phyloP scores from a whole-genome alignment of 176 grass and related monocot species.

The Ampelocalamus luodianensis region DNA sequence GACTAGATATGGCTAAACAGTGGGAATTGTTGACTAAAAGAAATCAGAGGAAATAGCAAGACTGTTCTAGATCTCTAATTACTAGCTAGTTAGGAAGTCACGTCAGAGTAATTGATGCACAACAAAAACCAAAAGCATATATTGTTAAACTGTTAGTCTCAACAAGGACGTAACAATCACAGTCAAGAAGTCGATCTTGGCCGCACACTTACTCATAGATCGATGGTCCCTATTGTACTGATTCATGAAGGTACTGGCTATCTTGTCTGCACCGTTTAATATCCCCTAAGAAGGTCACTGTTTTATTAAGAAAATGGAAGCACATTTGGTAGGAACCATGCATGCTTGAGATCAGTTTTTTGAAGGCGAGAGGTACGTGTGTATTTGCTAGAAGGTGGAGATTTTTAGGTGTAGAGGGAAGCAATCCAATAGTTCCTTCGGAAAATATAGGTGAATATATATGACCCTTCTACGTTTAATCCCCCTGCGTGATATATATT shows the following conservation, averaged over 20 bases:
- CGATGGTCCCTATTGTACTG: neutral
- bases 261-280: too few species aligned
- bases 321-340: neutral
- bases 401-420: too few species aligned
- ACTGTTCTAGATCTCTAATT: conserved; percentile 17
- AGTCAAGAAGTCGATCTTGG: neutral
- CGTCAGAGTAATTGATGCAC: conserved; percentile 10
- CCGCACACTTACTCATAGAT: neutral
- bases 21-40: neutral
- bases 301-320: neutral
- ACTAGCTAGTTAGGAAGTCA: conserved; percentile 32
- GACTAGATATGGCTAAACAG: neutral
- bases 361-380: too few species aligned
- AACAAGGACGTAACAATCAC: neutral
- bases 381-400: too few species aligned
- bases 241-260: neutral
- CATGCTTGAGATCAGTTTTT: neutral
- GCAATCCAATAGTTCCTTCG: too few species aligned
- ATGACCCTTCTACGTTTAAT: too few species aligned
- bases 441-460: too few species aligned
- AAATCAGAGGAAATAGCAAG: neutral
- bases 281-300: neutral
- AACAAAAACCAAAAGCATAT: conserved; percentile 36
- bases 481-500: too few species aligned
- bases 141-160: neutral